Evolutionary conservation across 1,284 basidiomycete genomes (phyloP).

Genomic region (Cryptococcus sp.): DNA sequence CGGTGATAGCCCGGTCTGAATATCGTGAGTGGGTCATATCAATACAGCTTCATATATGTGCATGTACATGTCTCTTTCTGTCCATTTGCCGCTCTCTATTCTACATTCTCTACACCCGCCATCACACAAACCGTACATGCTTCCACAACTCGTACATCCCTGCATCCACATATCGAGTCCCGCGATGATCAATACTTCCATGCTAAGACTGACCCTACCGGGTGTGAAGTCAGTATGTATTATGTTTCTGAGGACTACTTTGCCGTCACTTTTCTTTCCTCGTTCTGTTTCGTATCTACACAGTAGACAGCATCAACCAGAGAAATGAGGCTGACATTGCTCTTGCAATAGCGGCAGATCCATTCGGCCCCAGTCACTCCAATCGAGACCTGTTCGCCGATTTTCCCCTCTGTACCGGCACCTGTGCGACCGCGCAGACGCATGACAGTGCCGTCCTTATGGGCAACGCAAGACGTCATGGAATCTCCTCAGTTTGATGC

Average conservation of each 20-base stretch:
- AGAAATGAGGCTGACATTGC: conserved; percentile 5
- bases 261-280: conserved; percentile 1
- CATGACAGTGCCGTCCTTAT: neutral
- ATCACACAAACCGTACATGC: neutral
- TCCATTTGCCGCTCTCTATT: neutral
- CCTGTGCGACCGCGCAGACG: neutral
- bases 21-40: neutral
- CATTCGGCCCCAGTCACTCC: neutral
- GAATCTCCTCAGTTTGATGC: conserved; percentile 6
- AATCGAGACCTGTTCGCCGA: neutral
- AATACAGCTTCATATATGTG: neutral
- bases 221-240: conserved; percentile 46
- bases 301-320: neutral
- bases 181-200: conserved; percentile 50
- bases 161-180: conserved; percentile 12
- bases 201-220: conserved; percentile 50
- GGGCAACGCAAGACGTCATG: conserved; percentile 7
- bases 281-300: neutral
- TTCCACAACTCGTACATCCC: neutral
- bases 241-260: conserved; percentile 38
- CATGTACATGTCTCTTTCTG: conserved; percentile 1
- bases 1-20: neutral
- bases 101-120: conserved; percentile 1
- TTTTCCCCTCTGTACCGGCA: neutral
- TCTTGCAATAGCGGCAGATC: neutral